Base-by-base conservation (phyloP, 352 stramenopile species). In the Phytophthora chlamydospora region DNA sequence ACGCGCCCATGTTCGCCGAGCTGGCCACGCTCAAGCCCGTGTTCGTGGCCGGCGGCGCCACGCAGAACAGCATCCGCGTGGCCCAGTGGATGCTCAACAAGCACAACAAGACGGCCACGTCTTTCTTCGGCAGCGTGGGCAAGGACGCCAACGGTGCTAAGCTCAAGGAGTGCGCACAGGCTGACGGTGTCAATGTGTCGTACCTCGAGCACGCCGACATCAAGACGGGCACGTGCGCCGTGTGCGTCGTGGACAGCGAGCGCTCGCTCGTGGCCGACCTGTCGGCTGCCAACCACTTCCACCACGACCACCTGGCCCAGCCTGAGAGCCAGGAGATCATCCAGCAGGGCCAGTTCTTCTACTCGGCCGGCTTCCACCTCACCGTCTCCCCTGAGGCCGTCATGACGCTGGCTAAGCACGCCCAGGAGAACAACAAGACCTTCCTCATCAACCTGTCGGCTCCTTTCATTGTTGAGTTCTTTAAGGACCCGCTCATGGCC, bases 1-100 rank as follows among this genome's bases (percentile, higher is more conserved):
- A 99, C 83, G 62, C 97, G 60, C 90, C 96, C 52, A 87, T 99
- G 50, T 99, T 98, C 81, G 85, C 98, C 44, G 95, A 98, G 75
- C 77, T 98, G 38, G 83, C 91, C 35, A 71, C 90, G 63, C 97
- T 91, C 73, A 86, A 91, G 55, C 94, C 97, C 3, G 79, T 98
- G 60, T 99, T 97, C 82, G 98, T 99, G 68, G 97, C 97, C 7
- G 98, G 95, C 31, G 98, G 98, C 50, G 97, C 98, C 41, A 99
- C 98, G 14, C 97, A 99, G 80, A 99, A 99, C 87, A 96, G 86
- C 57, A 99, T 99, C 75, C 96, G 98, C 51, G 96, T 99, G n/a
- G 97, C 97, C 4, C 97, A 99, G 80, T 99, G 98, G 98, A 99
- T 99, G 96, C 79, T 98, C 53, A 92, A 94, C 66, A 81, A 88